These are phyloP conservation scores for Rutstroemia sp. DNA, from an alignment of 2,329 filamentous ascomycete genomes.

Conservation along the genomic window DNA sequence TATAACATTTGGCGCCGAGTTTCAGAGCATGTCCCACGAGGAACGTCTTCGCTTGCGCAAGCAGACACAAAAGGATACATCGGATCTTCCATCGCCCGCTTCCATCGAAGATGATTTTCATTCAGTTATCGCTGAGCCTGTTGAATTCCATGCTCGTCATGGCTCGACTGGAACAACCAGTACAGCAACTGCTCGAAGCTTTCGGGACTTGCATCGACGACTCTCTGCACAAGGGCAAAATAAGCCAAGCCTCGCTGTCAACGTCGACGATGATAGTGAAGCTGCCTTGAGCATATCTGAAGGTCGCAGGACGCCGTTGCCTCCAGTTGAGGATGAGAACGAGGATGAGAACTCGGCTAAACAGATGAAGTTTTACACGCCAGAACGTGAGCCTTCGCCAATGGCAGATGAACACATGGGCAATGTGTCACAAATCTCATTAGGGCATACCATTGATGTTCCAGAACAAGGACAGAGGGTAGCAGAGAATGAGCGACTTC, in stretches of 20 bases:
- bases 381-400: conserved; percentile 3
- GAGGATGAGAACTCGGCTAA: conserved; percentile 12
- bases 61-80: conserved; percentile 37
- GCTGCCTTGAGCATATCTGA: conserved; percentile 53
- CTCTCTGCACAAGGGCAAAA: conserved; percentile 44
- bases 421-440: neutral
- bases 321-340: conserved; percentile 37
- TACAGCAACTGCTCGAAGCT: conserved; percentile 59
- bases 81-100: conserved; percentile 14
- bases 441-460: neutral
- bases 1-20: conserved; percentile 90
- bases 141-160: conserved; percentile 40
- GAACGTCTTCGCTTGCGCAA: conserved; percentile 62
- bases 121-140: conserved; percentile 40
- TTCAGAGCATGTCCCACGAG: conserved; percentile 69
- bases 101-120: conserved; percentile 41
- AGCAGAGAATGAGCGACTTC: neutral
- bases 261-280: conserved; percentile 46
- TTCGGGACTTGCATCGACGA: conserved; percentile 55
- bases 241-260: conserved; percentile 17
- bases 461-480: neutral
- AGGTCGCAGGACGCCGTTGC: conserved; percentile 47
- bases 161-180: conserved; percentile 58
- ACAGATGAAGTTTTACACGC: conserved; percentile 17
- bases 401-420: neutral